Evolutionary conservation across 2,329 filamentous ascomycete species (phyloP).

Genomic region (Phialophora macrospora): DNA sequence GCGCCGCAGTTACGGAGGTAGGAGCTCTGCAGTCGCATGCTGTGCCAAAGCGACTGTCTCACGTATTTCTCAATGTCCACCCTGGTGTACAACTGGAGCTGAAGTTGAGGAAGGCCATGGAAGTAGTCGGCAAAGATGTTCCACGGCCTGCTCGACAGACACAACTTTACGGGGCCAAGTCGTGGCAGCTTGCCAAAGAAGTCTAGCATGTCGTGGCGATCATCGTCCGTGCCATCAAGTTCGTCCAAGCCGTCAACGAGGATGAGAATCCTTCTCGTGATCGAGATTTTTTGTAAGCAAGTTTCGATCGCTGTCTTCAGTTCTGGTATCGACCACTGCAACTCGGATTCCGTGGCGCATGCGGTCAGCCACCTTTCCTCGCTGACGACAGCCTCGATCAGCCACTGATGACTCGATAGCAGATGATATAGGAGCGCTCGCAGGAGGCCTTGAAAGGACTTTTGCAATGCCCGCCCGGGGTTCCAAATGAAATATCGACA

Average conservation of each 20-base stretch:
- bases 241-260: slow-evolving; percentile 29
- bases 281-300: background rate
- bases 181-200: slow-evolving; percentile 9
- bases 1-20: slow-evolving; percentile 19
- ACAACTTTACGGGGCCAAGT: slow-evolving; percentile 16
- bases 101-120: slow-evolving; percentile 16
- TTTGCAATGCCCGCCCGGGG: background rate
- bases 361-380: slow-evolving; percentile 7
- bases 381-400: slow-evolving; percentile 7
- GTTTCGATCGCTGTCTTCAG: background rate
- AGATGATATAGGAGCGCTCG: slow-evolving; percentile 6
- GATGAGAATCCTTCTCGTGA: slow-evolving; percentile 9
- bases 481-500: slow-evolving; percentile 11
- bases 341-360: background rate
- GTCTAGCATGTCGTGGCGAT: slow-evolving; percentile 19
- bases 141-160: slow-evolving; percentile 25
- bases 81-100: slow-evolving; percentile 20
- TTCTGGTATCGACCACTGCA: background rate
- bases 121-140: slow-evolving; percentile 26
- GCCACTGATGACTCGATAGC: background rate
- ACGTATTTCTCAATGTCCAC: slow-evolving; percentile 18
- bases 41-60: background rate
- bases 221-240: slow-evolving; percentile 15
- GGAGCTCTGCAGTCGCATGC: slow-evolving; percentile 3
- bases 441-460: slow-evolving; percentile 3